Evolutionary conservation across 2,329 filamentous ascomycete species (phyloP).

Genomic region (Capronia epimyces): DNA sequence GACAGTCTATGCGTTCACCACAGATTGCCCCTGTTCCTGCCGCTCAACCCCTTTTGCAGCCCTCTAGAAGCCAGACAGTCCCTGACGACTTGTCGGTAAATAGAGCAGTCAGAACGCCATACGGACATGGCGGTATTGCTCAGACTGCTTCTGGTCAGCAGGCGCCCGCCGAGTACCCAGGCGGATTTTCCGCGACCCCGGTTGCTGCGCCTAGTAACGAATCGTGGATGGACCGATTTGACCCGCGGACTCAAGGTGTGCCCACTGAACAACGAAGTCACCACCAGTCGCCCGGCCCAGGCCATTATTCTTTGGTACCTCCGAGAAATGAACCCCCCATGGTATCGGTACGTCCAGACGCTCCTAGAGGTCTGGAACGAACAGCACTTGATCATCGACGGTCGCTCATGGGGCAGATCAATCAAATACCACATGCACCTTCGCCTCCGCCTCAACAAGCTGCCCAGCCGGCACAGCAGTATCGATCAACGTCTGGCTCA

Average conservation of each 20-base stretch:
- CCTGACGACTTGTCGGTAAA: constrained; percentile 7
- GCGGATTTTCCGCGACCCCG: constrained; percentile 13
- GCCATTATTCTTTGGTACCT: constrained; percentile 26
- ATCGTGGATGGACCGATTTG: constrained; percentile 27
- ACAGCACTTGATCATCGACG: constrained; percentile 22
- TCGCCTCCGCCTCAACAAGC: constrained; percentile 25
- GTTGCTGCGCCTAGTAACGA: constrained; percentile 18
- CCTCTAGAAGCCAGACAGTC: constrained; percentile 7
- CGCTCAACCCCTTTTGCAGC: constrained; percentile 6
- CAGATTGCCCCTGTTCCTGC: constrained; percentile 9
- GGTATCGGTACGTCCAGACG: constrained; percentile 15
- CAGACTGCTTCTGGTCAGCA: constrained; percentile 10
- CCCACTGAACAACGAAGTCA: constrained; percentile 18
- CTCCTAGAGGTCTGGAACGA: constrained; percentile 17
- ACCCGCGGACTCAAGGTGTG: constrained; percentile 21
- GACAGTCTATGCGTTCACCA: constrained; percentile 25
- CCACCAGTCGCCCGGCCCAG: constrained; percentile 25
- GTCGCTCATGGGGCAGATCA: constrained; percentile 18
- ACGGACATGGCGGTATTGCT: constrained; percentile 8
- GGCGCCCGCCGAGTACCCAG: constrained; percentile 12
- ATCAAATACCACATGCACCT: constrained; percentile 21
- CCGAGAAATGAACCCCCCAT: constrained; percentile 9
- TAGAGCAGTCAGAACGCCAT: constrained; percentile 12
- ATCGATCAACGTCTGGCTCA: constrained; percentile 17
- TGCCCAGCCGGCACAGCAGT: constrained; percentile 10